These are phyloP conservation scores for Vararia minispora DNA, from an alignment of 768 basidiomycete genomes.

Conservation along the genomic window DNA sequence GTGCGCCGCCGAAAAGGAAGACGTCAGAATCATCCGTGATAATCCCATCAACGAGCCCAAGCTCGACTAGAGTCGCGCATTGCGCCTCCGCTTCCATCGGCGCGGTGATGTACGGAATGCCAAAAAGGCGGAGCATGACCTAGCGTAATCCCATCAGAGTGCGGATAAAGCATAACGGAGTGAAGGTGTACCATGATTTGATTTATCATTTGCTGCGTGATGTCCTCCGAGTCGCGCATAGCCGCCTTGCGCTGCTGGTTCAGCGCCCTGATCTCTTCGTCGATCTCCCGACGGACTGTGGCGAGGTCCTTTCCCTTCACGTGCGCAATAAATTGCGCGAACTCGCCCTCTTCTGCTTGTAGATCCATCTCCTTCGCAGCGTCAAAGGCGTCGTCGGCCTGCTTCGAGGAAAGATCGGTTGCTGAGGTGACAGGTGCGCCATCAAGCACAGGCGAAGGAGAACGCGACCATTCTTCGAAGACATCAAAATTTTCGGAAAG, in stretches of 20 bases:
- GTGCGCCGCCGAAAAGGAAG: slow-evolving; percentile 89
- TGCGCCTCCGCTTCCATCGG: slow-evolving; percentile 99
- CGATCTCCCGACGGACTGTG: slow-evolving; percentile 77
- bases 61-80: slow-evolving; percentile 80
- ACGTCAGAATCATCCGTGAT: slow-evolving; percentile 99
- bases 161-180: background rate
- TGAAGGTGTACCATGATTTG: slow-evolving; percentile 49
- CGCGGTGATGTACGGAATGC: slow-evolving; percentile 96
- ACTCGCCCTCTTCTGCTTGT: slow-evolving; percentile 74
- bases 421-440: slow-evolving; percentile 8
- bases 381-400: slow-evolving; percentile 51
- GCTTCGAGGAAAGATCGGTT: slow-evolving; percentile 10
- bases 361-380: slow-evolving; percentile 80
- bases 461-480: slow-evolving; percentile 26
- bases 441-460: slow-evolving; percentile 23
- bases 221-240: slow-evolving; percentile 89
- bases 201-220: slow-evolving; percentile 88
- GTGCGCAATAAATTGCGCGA: slow-evolving; percentile 85
- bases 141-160: slow-evolving; percentile 20
- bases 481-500: background rate
- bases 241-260: slow-evolving; percentile 80
- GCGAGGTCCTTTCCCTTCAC: slow-evolving; percentile 82
- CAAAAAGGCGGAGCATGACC: slow-evolving; percentile 88
- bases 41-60: slow-evolving; percentile 89
- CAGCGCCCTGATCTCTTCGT: slow-evolving; percentile 76